These are phyloP conservation scores for Beauveria pseudobassiana DNA, from an alignment of 2,329 filamentous ascomycete species.

Conservation along the genomic window DNA sequence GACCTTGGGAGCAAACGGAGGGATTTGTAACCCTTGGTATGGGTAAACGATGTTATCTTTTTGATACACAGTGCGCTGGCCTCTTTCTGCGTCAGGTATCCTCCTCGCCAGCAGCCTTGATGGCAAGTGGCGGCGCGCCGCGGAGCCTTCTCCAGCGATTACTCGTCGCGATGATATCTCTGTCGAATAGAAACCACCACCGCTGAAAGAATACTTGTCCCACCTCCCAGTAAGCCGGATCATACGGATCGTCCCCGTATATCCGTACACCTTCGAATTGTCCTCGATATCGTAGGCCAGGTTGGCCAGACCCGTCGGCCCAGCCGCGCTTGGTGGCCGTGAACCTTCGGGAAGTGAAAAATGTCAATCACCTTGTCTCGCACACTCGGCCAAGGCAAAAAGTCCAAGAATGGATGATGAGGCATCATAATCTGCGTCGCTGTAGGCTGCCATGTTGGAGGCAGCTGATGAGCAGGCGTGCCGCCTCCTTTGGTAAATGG, in stretches of 20 bases:
- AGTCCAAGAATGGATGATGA: slow-evolving; percentile 50
- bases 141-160: slow-evolving; percentile 42
- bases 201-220: slow-evolving; percentile 49
- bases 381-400: slow-evolving; percentile 49
- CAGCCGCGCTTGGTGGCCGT: slow-evolving; percentile 39
- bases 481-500: slow-evolving; percentile 33
- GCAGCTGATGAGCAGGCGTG: slow-evolving; percentile 31
- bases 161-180: slow-evolving; percentile 42
- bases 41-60: too few species aligned
- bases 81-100: not conserved
- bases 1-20: too few species aligned
- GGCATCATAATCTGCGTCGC: slow-evolving; percentile 39
- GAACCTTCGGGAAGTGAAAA: slow-evolving; percentile 36
- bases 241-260: slow-evolving; percentile 41
- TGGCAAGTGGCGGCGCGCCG: slow-evolving; percentile 30
- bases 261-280: slow-evolving; percentile 40
- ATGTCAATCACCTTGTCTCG: slow-evolving; percentile 46
- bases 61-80: not conserved
- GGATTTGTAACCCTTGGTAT: too few species aligned
- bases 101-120: not conserved
- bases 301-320: slow-evolving; percentile 39
- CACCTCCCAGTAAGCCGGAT: slow-evolving; percentile 46
- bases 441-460: slow-evolving; percentile 43
- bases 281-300: slow-evolving; percentile 53
- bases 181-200: slow-evolving; percentile 56